Evolutionary conservation across 2,329 filamentous ascomycete genomes (phyloP).

Genomic region (Aspergillus terreus): DNA sequence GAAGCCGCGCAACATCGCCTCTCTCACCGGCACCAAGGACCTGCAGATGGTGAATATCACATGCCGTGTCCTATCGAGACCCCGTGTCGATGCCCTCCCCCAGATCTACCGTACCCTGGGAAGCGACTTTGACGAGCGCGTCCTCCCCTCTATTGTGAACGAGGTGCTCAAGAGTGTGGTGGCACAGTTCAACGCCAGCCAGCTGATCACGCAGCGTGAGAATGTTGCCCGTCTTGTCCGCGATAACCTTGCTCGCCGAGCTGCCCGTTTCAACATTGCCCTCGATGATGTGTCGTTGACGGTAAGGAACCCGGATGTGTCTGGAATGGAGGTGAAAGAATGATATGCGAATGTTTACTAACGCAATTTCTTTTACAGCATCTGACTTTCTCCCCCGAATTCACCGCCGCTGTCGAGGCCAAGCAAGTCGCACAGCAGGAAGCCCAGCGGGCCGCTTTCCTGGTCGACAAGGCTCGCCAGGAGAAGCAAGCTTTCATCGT

Average conservation of each 20-base stretch:
- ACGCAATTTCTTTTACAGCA: conserved; percentile 42
- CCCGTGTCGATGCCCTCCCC: conserved; percentile 80
- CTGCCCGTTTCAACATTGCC: conserved; percentile 94
- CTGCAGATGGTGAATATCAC: conserved; percentile 99
- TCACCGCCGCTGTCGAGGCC: conserved; percentile 66
- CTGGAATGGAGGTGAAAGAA: too few relatives aligned
- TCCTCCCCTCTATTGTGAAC: conserved; percentile 95
- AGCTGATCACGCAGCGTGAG: conserved; percentile 98
- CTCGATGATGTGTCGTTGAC: conserved; percentile 96
- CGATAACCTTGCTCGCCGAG: conserved; percentile 86
- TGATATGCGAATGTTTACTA: conserved; percentile 1
- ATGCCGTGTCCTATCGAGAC: conserved; percentile 94
- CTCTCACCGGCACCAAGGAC: conserved; percentile 97
- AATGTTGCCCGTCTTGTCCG: conserved; percentile 88
- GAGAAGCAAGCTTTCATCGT: conserved; percentile 99
- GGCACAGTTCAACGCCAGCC: conserved; percentile 96
- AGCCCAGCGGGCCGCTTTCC: conserved; percentile 91
- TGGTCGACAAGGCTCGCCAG: conserved; percentile 97
- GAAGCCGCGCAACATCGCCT: conserved; percentile 93
- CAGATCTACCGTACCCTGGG: conserved; percentile 97
- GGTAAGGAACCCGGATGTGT: conserved; percentile 45
- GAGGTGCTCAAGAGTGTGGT: conserved; percentile 98
- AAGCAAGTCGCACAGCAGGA: conserved; percentile 79
- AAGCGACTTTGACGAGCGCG: conserved; percentile 93
- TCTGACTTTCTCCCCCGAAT: conserved; percentile 66